Base-by-base conservation (phyloP, 2,329 filamentous ascomycete genomes). In the Helotiales sp. region DNA sequence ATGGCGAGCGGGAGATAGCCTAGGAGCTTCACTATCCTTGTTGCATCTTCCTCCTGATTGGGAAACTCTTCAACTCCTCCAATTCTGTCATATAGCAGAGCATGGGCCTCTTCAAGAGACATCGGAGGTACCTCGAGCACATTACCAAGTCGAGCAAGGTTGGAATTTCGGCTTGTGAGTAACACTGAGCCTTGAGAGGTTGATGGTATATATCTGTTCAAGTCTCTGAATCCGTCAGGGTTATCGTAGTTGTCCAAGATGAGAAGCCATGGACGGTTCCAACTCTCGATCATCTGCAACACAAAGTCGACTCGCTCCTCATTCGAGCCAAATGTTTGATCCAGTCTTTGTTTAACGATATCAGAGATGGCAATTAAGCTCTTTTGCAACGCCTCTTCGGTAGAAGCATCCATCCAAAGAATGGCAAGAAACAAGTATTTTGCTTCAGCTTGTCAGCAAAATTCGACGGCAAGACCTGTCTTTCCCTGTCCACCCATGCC, bases 201-300 rank as follows among this genome's bases (percentile, higher is more conserved):
- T 9, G 22, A 10, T 24, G 46, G 46, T 10, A 49, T 49, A 24
- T 25, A 49, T 10, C 25, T 30, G 46, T 24, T 12, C 46, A 30
- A 24, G 46, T 49, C 17, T 49, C 29, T 6, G 17, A 49, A 49
- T 29, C 24, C 13, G 10, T 7, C 9, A 12, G 46, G 46, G 29
- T 49, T 49, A 30, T 49, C 46, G 46, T 25, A 49, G 46, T 49
- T 53, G 55, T 78, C 73, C 22, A 54, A 10, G 9, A 44, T 36
- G 30, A 46, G 34, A 30, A 24, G 10, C 34, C 34, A 10, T 17
- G 19, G 27, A 4, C 12, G 19, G 17, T 57, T 70, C 52, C 0
- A 73, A 34, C 31, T 34, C 15, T 34, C 31, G 15, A 34, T 34
- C 31, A 34, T 34, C 31, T 15, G 31, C 31, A 34, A 34, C 31